These are phyloP conservation scores for Coemansia sp. DNA, from an alignment of 192 early-diverging fungal species.

Conservation along the genomic window DNA sequence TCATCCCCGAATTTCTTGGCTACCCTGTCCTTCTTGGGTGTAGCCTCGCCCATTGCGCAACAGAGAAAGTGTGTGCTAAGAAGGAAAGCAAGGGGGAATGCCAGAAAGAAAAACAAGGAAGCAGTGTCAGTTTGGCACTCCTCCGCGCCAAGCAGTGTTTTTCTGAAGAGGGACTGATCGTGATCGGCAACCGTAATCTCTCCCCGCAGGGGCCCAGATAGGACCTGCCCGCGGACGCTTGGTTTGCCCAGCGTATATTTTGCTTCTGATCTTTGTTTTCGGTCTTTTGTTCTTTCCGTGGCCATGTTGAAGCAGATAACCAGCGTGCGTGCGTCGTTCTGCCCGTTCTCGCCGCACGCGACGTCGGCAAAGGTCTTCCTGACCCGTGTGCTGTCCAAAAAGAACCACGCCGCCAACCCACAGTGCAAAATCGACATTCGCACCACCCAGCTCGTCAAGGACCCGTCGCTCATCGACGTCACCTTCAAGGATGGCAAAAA, in stretches of 20 bases:
- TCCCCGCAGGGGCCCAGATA: no score
- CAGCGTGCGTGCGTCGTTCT: constrained; percentile 36
- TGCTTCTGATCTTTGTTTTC: no score
- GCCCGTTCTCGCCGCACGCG: constrained; percentile 31
- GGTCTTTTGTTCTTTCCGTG: no score
- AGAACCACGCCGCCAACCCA: constrained; percentile 38
- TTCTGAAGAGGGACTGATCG: no score
- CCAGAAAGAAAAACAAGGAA: constrained; percentile 4
- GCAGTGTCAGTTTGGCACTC: background rate
- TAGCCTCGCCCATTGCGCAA: background rate
- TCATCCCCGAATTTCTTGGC: constrained; percentile 21
- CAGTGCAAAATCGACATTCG: constrained; percentile 40
- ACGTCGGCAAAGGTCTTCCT: constrained; percentile 45
- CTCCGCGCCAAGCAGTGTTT: no score
- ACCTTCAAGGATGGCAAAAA: constrained; percentile 44
- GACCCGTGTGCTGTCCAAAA: constrained; percentile 34
- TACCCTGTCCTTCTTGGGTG: background rate
- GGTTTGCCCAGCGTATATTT: background rate
- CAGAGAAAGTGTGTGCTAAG: background rate
- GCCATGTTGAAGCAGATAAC: constrained; percentile 46
- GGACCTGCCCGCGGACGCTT: no score
- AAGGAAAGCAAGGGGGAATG: background rate
- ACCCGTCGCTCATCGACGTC: constrained; percentile 31
- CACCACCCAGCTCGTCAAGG: constrained; percentile 16
- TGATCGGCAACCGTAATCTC: no score